phyloP scores from a whole-genome alignment of 345 rosid species.

The Conringia planisiliqua region DNA sequence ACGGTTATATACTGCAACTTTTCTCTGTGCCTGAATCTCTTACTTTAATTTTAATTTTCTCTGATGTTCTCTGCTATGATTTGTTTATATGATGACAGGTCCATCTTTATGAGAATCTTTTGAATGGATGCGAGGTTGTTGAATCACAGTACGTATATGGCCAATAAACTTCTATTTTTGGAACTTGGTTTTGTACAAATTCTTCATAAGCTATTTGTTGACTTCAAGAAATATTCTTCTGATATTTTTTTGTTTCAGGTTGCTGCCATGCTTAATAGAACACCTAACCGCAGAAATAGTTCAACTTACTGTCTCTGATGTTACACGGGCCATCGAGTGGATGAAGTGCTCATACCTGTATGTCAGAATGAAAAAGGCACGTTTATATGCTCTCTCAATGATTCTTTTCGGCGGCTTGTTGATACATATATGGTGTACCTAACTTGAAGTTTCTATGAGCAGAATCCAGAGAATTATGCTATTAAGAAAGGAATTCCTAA shows the following conservation, averaged over 20 bases:
- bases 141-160: constrained; percentile 80
- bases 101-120: constrained; percentile 85
- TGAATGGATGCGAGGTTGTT: constrained; percentile 91
- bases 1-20: constrained; percentile 50
- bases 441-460: constrained; percentile 16
- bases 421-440: background rate
- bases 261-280: constrained; percentile 85
- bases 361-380: constrained; percentile 89
- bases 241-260: constrained; percentile 45
- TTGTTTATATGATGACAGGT: constrained; percentile 49
- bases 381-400: constrained; percentile 16
- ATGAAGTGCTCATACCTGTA: constrained; percentile 91
- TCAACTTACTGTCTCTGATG: constrained; percentile 81
- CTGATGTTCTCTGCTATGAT: constrained; percentile 11
- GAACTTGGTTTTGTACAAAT: background rate
- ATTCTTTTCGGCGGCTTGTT: background rate
- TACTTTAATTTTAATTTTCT: background rate
- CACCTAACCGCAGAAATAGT: constrained; percentile 98
- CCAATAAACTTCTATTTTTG: constrained; percentile 17
- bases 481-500: constrained; percentile 71
- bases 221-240: background rate
- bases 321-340: constrained; percentile 93
- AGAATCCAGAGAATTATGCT: constrained; percentile 91
- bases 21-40: constrained; percentile 9
- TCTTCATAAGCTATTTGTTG: background rate